Evolutionary conservation across 1,139 yeast species (phyloP).

Genomic region (Zygosaccharomyces sapae): DNA sequence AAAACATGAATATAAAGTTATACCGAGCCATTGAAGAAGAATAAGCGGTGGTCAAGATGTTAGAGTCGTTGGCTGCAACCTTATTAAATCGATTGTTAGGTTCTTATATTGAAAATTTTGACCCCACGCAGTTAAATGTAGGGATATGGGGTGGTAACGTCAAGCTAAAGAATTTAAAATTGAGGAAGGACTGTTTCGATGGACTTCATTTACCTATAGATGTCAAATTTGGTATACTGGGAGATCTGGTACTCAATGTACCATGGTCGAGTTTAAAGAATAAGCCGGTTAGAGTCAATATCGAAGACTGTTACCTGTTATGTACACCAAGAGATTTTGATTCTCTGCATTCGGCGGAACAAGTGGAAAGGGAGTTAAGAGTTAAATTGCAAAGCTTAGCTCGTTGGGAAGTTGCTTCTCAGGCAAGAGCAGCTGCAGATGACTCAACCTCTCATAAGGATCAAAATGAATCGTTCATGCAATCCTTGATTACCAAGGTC

Average conservation of each 20-base stretch:
- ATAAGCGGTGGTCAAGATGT: conserved; percentile 35
- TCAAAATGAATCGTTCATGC: conserved; percentile 77
- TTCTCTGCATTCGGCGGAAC: conserved; percentile 62
- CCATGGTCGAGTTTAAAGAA: conserved; percentile 96
- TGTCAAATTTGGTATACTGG: conserved; percentile 88
- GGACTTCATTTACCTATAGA: conserved; percentile 79
- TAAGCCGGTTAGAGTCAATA: conserved; percentile 86
- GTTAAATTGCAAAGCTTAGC: conserved; percentile 65
- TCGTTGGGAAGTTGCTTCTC: conserved; percentile 59
- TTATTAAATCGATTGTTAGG: conserved; percentile 47
- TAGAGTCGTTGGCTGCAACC: conserved; percentile 51
- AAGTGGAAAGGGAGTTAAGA: conserved; percentile 56
- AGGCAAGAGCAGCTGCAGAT: conserved; percentile 42
- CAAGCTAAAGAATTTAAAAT: conserved; percentile 66
- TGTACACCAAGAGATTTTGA: conserved; percentile 67
- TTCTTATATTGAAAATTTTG: conserved; percentile 85
- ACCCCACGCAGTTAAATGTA: conserved; percentile 86
- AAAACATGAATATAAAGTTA: neutral
- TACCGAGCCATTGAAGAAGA: neutral
- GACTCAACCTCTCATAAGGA: conserved; percentile 53
- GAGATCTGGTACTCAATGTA: conserved; percentile 82
- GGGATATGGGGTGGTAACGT: conserved; percentile 99
- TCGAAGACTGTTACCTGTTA: conserved; percentile 80
- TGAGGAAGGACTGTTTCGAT: conserved; percentile 74
- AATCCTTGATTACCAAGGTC: conserved; percentile 79